These are phyloP conservation scores for Torrubiella hemipterigena DNA, from an alignment of 2,329 filamentous ascomycete genomes.

Conservation along the genomic window DNA sequence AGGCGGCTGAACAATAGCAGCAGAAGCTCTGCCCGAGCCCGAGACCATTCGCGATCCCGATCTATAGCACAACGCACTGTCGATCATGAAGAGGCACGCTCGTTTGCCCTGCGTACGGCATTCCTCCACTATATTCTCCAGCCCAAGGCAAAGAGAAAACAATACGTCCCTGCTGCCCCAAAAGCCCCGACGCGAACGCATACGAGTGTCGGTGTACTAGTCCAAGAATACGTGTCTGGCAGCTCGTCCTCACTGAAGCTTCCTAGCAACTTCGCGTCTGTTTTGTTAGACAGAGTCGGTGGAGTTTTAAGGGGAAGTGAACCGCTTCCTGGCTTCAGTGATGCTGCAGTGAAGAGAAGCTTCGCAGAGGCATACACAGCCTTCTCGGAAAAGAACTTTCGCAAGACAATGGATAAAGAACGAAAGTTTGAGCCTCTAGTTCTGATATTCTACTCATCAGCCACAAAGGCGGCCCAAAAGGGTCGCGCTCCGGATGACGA, in stretches of 20 bases:
- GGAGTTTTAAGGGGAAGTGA: slow-evolving; percentile 74
- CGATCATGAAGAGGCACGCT: slow-evolving; percentile 73
- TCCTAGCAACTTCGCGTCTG: slow-evolving; percentile 39
- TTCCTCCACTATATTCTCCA: slow-evolving; percentile 90
- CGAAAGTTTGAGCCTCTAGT: slow-evolving; percentile 84
- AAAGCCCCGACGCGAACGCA: slow-evolving; percentile 50
- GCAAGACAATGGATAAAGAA: slow-evolving; percentile 88
- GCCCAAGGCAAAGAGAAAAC: slow-evolving; percentile 77
- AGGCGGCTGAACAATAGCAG: slow-evolving; percentile 32
- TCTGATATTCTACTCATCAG: slow-evolving; percentile 91
- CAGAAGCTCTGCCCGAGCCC: slow-evolving; percentile 24
- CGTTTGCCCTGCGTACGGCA: slow-evolving; percentile 78
- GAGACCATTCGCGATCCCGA: slow-evolving; percentile 21
- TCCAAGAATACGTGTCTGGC: slow-evolving; percentile 66
- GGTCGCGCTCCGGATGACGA: slow-evolving; percentile 69
- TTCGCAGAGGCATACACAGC: slow-evolving; percentile 92
- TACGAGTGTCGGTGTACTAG: slow-evolving; percentile 70
- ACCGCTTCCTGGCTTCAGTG: slow-evolving; percentile 75
- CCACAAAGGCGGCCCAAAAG: slow-evolving; percentile 73
- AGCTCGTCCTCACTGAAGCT: slow-evolving; percentile 41
- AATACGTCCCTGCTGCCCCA: slow-evolving; percentile 63
- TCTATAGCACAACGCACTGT: slow-evolving; percentile 38
- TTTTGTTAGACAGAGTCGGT: slow-evolving; percentile 60
- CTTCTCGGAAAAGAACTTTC: slow-evolving; percentile 78
- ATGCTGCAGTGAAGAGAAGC: slow-evolving; percentile 80